Base-by-base conservation (phyloP, 164 flowering plant genomes). In the Vitis cinerea region DNA sequence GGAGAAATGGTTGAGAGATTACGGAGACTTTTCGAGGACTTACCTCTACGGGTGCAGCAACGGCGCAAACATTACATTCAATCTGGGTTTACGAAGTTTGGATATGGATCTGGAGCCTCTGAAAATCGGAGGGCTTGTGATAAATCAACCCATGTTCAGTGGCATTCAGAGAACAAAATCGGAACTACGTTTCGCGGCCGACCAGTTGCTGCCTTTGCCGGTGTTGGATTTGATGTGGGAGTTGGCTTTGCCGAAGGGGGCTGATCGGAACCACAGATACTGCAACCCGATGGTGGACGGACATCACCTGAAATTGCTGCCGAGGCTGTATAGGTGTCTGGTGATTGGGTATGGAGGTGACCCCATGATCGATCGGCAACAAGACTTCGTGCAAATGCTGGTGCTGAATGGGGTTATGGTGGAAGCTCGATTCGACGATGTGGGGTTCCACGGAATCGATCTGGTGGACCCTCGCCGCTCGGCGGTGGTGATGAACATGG, bases 401-500 rank as follows among this genome's bases (percentile, higher is more conserved):
- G 85, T 72, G 44, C 19, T 7, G 61, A 14, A 51, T 54, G 89
- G 87, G 13, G 91, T 79, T 0, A 62, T 54, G 3, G 90, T 84
- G 13, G 86, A 80, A 17, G 90, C 90, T 0, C 53, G 68, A 12
- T 90, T 90, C 49, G 88, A 85, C 37, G 88, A 86, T 2, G 55
- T 69, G 19, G 91, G 91, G 6, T 85, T 85, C 53, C 91, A 83
- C 66, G 65, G 72, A 1, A 67, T 86, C 0, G 88, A 89, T 54
- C 16, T 78, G 29, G 65, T 89, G 2, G 91, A 87, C 52, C 64
- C 78, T 4, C 67, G 71, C 2, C 73, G 86, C 10, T 80, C 81
- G 15, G 27, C 68, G 8, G 80, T 71, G 1, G 44, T 85, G 23
- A 2, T 79, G 6, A 78, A 71, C 23, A 52, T 80, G 11, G 63